Conservation (phyloP, 441 rosid genomes). For the Gossypium davidsonii region DNA sequence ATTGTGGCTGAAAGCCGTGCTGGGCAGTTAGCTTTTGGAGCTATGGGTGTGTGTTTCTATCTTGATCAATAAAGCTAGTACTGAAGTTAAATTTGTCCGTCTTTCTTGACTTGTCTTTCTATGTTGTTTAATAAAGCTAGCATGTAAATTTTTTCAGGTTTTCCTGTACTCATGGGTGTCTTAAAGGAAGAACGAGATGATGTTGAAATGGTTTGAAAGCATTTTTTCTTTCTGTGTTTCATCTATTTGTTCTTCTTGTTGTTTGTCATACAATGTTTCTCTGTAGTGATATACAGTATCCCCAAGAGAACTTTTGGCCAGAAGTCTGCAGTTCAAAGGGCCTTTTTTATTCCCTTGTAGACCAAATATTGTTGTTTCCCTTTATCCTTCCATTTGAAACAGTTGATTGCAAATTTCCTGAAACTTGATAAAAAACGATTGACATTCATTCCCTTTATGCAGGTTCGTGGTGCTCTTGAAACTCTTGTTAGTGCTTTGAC, state of each 20-base stretch:
- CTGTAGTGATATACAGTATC: not conserved
- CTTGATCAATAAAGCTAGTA: constrained; percentile 4
- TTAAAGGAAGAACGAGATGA: constrained; percentile 87
- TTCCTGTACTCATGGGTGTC: constrained; percentile 78
- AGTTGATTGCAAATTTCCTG: not conserved
- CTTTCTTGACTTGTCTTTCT: not conserved
- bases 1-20: constrained; percentile 77
- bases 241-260: constrained; percentile 5
- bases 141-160: constrained; percentile 49
- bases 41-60: constrained; percentile 48
- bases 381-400: not conserved
- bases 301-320: not conserved
- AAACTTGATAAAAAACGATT: constrained; percentile 2
- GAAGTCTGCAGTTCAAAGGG: not conserved
- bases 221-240: constrained; percentile 10
- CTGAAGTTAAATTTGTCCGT: not conserved
- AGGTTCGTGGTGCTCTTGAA: constrained; percentile 94
- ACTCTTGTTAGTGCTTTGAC: constrained; percentile 88
- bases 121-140: not conserved
- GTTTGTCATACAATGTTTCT: not conserved
- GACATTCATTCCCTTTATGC: constrained; percentile 14
- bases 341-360: not conserved
- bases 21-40: constrained; percentile 87
- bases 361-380: not conserved
- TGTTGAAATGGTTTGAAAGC: constrained; percentile 66